phyloP scores from a whole-genome alignment of 139 green algal species.

The Picochlorum sp. region DNA sequence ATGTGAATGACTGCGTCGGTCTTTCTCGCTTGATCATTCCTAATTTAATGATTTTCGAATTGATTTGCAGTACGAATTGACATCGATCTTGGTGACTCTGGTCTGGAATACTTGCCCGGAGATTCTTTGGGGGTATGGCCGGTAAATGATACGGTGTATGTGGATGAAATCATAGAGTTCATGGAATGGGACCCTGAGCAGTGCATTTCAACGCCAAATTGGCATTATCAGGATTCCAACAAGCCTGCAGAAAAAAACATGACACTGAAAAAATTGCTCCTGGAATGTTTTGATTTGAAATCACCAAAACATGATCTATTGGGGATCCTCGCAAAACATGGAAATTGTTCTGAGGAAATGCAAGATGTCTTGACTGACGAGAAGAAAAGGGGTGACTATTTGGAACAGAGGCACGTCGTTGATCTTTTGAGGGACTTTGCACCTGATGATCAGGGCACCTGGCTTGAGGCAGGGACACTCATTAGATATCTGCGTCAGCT shows the following conservation, averaged over 20 bases:
- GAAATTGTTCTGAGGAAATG: background rate
- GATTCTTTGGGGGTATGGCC: constrained; percentile 79
- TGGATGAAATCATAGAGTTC: constrained; percentile 52
- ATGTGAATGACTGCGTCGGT: too few relatives aligned
- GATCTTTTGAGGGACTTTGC: constrained; percentile 60
- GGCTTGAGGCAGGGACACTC: background rate
- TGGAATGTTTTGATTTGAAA: constrained; percentile 69
- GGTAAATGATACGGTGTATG: constrained; percentile 46
- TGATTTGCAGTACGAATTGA: constrained; percentile 48
- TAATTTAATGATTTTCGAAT: too few relatives aligned
- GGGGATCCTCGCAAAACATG: constrained; percentile 15
- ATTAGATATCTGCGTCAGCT: constrained; percentile 54
- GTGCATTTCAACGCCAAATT: constrained; percentile 36
- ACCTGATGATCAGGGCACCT: background rate
- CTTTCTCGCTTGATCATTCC: background rate
- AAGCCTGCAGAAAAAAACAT: constrained; percentile 17
- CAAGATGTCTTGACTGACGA: background rate
- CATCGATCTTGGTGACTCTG: constrained; percentile 64
- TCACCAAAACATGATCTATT: constrained; percentile 49
- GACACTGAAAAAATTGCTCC: constrained; percentile 43
- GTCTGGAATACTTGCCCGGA: constrained; percentile 60
- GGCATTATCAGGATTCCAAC: constrained; percentile 55
- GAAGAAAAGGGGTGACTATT: background rate
- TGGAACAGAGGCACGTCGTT: background rate
- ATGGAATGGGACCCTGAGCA: constrained; percentile 23